Evolutionary conservation across 2,329 filamentous ascomycete species (phyloP), one percentile per base, ranked within the genome.

Genomic region (Neofusicoccum ribis): DNA sequence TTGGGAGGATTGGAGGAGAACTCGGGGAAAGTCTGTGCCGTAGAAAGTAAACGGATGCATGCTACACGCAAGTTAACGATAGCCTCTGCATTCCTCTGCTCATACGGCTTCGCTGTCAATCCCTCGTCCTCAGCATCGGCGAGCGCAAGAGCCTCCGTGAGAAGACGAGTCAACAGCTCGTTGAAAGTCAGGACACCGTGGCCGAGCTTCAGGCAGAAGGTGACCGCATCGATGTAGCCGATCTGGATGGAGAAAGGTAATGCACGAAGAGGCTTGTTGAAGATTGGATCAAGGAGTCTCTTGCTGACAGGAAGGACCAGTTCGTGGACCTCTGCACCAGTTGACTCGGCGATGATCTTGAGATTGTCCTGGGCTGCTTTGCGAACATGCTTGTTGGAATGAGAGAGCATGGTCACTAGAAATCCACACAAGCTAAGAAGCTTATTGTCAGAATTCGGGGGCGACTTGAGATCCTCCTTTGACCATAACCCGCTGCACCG

Each of bases 201-300:
- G 75, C 96, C 94, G 56, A 99, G 84, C 65, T 90, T 89, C 81
- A 99, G 86, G 74, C 96, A 96, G 77, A 96, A 99, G 0, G 92
- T 97, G 74, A 99, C 93, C 0, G 95, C 95, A 75, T 99, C 96
- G 70, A 99, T 97, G 74, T 96, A 98, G 3, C 95, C 96, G 70
- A 99, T 99, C 79, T 99, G 96, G 2, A 92, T 94, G 5, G 92
- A 86, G 74, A 99, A 99, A 0, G 95, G 95, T 67, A 99, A 82
- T 0, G 95, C 96, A 67, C 95, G 87, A 20, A 99, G 80, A 14
- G 95, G 95, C 76, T 99, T 99, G 70, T 92, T 91, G 81, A 95
- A 99, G 54, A 99, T 97, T 0, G 93, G 92, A 66, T 89, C 85
- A n/a, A 98, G 82, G 41, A 98, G 85, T 37, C 92, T 86, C 66